A percentile compares a stretch with the other conserved stretches of the same genome.
Conservation (phyloP, 495 filamentous ascomycete species). For the Penicillium cataractarum region DNA sequence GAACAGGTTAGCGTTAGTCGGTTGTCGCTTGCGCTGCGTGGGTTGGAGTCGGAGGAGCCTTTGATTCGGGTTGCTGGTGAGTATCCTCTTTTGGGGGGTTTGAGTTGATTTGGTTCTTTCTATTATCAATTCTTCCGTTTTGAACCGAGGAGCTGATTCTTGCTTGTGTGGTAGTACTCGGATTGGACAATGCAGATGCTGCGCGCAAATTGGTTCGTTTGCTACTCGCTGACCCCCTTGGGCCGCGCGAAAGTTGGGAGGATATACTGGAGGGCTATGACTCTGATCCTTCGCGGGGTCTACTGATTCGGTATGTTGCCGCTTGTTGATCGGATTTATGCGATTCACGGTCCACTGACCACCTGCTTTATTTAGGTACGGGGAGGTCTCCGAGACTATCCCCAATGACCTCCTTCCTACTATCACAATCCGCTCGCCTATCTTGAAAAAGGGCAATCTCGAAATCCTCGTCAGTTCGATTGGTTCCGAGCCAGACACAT, state of each 20-base stretch:
- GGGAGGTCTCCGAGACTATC: slow-evolving; percentile 48
- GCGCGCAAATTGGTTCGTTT: slow-evolving; percentile 67
- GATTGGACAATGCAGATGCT: slow-evolving; percentile 47
- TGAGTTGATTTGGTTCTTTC: background rate
- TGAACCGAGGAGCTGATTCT: slow-evolving; percentile 8
- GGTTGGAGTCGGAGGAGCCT: slow-evolving; percentile 65
- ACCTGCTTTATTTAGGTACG: slow-evolving; percentile 48
- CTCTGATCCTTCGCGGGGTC: slow-evolving; percentile 47
- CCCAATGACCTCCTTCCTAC: slow-evolving; percentile 55
- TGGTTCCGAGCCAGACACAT: slow-evolving; percentile 41
- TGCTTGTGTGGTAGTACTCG: slow-evolving; percentile 48
- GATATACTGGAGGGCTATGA: slow-evolving; percentile 57
- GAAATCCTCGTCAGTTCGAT: slow-evolving; percentile 77
- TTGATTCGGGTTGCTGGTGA: slow-evolving; percentile 73
- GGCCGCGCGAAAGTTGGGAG: slow-evolving; percentile 69
- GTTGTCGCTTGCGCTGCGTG: slow-evolving; percentile 77
- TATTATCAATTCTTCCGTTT: slow-evolving; percentile 2
- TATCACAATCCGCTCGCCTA: slow-evolving; percentile 66
- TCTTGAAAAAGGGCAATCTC: slow-evolving; percentile 67
- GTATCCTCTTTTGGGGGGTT: slow-evolving; percentile 14
- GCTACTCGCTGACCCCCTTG: slow-evolving; percentile 78
- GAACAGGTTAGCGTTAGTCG: slow-evolving; percentile 74
- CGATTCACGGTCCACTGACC: background rate
- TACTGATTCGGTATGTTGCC: slow-evolving; percentile 58
- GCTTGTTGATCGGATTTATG: background rate